A percentile compares a stretch with the other conserved stretches of the same genome.
These are phyloP conservation scores for Albatrellus ellisii DNA, from an alignment of 768 basidiomycete species.

Conservation along the genomic window DNA sequence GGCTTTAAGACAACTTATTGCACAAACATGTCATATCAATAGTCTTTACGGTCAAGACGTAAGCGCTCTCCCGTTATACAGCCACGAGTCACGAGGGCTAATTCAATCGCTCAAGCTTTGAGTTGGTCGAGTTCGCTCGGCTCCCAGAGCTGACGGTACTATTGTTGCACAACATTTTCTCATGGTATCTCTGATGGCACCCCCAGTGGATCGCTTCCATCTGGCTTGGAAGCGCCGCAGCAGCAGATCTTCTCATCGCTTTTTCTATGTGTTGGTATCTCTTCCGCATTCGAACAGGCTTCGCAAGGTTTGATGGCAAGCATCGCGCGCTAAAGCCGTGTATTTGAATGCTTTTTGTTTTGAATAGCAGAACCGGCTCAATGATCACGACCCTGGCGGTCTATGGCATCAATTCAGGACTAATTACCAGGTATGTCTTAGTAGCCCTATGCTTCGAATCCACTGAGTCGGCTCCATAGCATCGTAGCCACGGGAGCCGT, in stretches of 20 bases:
- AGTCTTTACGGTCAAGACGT: slow-evolving; percentile 39
- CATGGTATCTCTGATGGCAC: too few relatives aligned
- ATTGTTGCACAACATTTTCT: slow-evolving; percentile 18
- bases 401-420: slow-evolving; percentile 17
- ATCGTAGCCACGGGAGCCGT: slow-evolving; percentile 11
- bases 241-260: slow-evolving; percentile 37
- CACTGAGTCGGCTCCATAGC: slow-evolving; percentile 2
- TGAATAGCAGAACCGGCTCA: slow-evolving; percentile 19
- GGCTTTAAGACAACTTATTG: too few relatives aligned
- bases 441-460: too few relatives aligned
- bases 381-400: slow-evolving; percentile 16
- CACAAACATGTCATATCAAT: too few relatives aligned
- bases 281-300: slow-evolving; percentile 31
- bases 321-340: not conserved
- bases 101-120: too few relatives aligned
- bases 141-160: slow-evolving; percentile 16
- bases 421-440: slow-evolving; percentile 16
- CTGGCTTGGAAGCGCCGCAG: slow-evolving; percentile 32
- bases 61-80: slow-evolving; percentile 6
- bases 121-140: too few relatives aligned
- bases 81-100: too few relatives aligned
- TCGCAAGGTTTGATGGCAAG: slow-evolving; percentile 22
- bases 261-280: slow-evolving; percentile 34
- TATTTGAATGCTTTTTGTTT: too few relatives aligned
- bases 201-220: slow-evolving; percentile 39